phyloP scores from a whole-genome alignment of 1,284 basidiomycete genomes.

The Puccinia polysora region DNA sequence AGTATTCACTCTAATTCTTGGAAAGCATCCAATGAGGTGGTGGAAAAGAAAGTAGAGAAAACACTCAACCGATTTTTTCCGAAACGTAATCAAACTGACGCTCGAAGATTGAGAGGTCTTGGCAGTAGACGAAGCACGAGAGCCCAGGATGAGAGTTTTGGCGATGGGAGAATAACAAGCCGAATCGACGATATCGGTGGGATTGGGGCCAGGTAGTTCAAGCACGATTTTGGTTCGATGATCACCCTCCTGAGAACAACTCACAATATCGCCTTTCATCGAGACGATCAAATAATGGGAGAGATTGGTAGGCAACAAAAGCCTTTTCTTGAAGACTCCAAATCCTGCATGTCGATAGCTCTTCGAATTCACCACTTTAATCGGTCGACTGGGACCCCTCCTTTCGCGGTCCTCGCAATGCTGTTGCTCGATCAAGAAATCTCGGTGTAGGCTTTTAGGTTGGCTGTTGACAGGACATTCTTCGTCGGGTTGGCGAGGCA shows the following conservation, averaged over 20 bases:
- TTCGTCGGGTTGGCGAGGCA: too few relatives aligned
- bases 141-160: conserved; percentile 28
- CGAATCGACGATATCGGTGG: conserved; percentile 38
- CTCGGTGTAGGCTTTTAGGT: not conserved
- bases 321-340: conserved; percentile 29
- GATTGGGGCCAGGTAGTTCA: conserved; percentile 15
- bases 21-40: too few relatives aligned
- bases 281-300: conserved; percentile 25
- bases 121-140: not conserved
- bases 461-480: too few relatives aligned
- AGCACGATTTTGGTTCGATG: too few relatives aligned
- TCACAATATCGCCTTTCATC: conserved; percentile 25
- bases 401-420: not conserved
- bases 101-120: not conserved
- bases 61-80: conserved; percentile 6
- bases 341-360: conserved; percentile 16
- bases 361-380: not conserved
- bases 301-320: conserved; percentile 21
- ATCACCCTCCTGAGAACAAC: conserved; percentile 15
- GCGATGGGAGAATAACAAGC: conserved; percentile 9
- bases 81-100: conserved; percentile 27
- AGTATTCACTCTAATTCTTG: not conserved
- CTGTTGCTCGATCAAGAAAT: not conserved
- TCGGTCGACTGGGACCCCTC: not conserved
- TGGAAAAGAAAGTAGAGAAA: not conserved